Evolutionary conservation across 306 rosid genomes (phyloP), one percentile per base, ranked within the genome.

Genomic region (Sechiopsis laciniata): DNA sequence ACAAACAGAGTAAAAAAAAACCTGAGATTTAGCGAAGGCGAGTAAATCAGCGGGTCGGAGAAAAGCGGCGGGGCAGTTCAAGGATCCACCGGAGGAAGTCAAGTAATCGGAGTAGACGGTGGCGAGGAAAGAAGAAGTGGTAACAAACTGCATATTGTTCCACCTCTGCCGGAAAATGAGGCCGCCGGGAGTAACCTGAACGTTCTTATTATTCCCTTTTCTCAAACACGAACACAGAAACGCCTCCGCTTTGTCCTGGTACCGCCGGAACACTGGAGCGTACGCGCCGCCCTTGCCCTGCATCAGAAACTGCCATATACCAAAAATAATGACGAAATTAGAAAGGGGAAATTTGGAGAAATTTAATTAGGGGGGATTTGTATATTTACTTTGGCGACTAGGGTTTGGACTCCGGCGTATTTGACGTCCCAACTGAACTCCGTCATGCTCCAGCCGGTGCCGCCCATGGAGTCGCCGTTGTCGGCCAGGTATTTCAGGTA

Each of bases 371-470:
- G 37, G 37, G 55, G 14, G 14, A 45, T 10, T n/a, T 11, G 11
- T n/a, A 2, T 7, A 12, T 0, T 12, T 85, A 91, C 98, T 89
- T 90, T 93, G 71, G 96, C 91, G 4, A 93, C 98, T 53, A 90
- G 83, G 24, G 94, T 86, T 54, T 94, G 99, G 35, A 91, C 96
- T 0, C 99, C 99, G 32, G 97, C 86, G 78, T 87, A 91, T 78
- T 94, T 94, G 42, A 88, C 96, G 55, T 94, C 99, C 99, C 99
- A 94, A 54, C 99, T 81, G 64, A 94, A 94, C 71, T 89, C 96
- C 14, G 86, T 90, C 97, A 91, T 90, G 79, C 74, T 21, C 98
- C 98, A 93, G 54, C 97, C 96, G 74, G 97, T 89, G 78, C 97
- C 97, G 40, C 97, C 99, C 89, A 90, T 80, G 74, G 91, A 80